Evolutionary conservation across 2,329 filamentous ascomycete genomes (phyloP).

Genomic region (Alternaria infectoria): DNA sequence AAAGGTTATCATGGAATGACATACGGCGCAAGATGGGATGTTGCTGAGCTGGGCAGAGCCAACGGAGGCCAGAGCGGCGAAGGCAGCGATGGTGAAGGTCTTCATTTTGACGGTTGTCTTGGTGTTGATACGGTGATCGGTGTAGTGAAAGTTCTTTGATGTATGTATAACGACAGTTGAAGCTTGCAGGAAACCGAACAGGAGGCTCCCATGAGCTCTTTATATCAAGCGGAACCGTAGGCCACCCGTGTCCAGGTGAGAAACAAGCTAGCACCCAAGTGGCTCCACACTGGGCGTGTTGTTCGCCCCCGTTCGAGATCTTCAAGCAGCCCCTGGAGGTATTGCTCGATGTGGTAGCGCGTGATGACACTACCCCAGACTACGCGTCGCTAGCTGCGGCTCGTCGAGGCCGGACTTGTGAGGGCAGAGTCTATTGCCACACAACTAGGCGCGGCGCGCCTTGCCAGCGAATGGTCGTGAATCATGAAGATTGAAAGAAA

Average conservation of each 20-base stretch:
- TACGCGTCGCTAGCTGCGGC: conserved; percentile 7
- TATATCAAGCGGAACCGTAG: conserved; percentile 22
- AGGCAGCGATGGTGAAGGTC: conserved; percentile 45
- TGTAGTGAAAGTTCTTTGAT: conserved; percentile 20
- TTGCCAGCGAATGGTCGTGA: neutral
- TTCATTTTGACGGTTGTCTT: conserved; percentile 43
- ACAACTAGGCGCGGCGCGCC: neutral
- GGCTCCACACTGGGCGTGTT: conserved; percentile 16
- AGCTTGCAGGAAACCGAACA: conserved; percentile 7
- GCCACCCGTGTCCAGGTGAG: conserved; percentile 12
- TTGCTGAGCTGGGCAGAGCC: conserved; percentile 55
- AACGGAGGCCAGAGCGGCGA: conserved; percentile 53
- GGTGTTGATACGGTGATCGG: conserved; percentile 10
- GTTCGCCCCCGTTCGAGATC: conserved; percentile 14
- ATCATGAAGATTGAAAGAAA: neutral
- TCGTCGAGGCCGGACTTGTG: conserved; percentile 13
- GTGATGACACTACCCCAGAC: conserved; percentile 15
- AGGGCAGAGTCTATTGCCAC: conserved; percentile 11
- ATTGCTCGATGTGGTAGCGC: conserved; percentile 14
- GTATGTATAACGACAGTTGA: conserved; percentile 20
- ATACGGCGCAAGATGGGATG: conserved; percentile 56
- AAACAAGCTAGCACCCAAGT: conserved; percentile 18
- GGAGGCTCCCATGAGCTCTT: conserved; percentile 19
- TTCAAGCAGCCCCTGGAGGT: conserved; percentile 22
- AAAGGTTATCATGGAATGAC: conserved; percentile 9